These are phyloP conservation scores for Lonicera japonica DNA, from an alignment of 129 eudicot genomes.

Conservation along the genomic window DNA sequence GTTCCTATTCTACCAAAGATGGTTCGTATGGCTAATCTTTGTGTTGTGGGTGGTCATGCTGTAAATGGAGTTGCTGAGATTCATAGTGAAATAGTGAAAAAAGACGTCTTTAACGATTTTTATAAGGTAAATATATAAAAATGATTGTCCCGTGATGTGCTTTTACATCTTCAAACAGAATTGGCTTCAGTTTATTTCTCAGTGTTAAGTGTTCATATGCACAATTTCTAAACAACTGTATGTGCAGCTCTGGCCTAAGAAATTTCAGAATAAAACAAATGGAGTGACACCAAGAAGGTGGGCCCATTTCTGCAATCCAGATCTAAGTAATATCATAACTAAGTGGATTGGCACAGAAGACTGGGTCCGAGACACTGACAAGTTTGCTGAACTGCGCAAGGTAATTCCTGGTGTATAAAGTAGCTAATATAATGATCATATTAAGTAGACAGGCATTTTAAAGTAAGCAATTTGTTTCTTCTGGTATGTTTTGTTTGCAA, in stretches of 20 bases:
- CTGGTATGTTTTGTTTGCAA: no score
- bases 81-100: conserved; percentile 91
- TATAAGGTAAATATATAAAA: conserved; percentile 47
- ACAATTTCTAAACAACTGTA: neutral
- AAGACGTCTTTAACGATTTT: conserved; percentile 83
- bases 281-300: conserved; percentile 99
- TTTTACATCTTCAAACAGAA: neutral
- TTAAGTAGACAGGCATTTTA: no score
- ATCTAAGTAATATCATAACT: conserved; percentile 63
- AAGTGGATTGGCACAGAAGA: conserved; percentile 88
- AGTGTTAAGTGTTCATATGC: conserved; percentile 8
- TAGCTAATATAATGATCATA: no score
- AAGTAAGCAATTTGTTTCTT: no score
- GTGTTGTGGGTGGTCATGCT: conserved; percentile 94
- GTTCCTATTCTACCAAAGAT: conserved; percentile 53
- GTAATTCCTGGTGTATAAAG: conserved; percentile 19
- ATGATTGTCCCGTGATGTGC: neutral
- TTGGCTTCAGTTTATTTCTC: neutral
- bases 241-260: conserved; percentile 87
- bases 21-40: conserved; percentile 95
- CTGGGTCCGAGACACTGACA: conserved; percentile 85
- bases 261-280: conserved; percentile 94
- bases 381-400: conserved; percentile 73
- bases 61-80: conserved; percentile 98
- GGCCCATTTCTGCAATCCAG: conserved; percentile 91